Evolutionary conservation across 441 rosid genomes (phyloP), one percentile per base, ranked within the genome.

Genomic region (Aquilaria agallochum): DNA sequence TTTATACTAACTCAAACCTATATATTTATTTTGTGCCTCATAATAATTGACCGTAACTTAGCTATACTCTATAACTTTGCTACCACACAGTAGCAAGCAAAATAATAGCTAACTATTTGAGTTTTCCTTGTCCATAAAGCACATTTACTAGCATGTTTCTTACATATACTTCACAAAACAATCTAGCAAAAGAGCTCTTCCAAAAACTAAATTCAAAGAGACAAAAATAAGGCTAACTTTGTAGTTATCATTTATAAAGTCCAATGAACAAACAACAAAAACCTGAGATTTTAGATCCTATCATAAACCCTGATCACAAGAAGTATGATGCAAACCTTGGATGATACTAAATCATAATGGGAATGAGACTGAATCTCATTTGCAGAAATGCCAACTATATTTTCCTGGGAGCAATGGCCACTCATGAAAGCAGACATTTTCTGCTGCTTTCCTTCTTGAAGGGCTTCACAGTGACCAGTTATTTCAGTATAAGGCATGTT

Each of bases 381-480:
- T 33, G 69, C 51, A 30, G 72, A 53, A 5, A 69, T 30, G 60
- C 51, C 56, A 55, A 65, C 12, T 60, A 57, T 58, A 68, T 59
- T 72, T 80, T 68, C 81, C 63, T 48, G 78, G 69, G 66, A 81
- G 60, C 69, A 80, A 44, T 77, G 77, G 50, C 68, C 58, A 54
- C 72, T 73, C 82, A 92, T 74, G 75, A 85, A 72, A 62, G 72
- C 78, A 58, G 74, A 75, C 90, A 92, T 89, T 80, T 81, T 91
- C 83, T 87, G 77, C 72, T 86, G 90, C 74, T 89, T 92, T 62
- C 90, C 98, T 58, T 68, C 65, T n/a, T 80, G 75, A 74, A 92
- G 90, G 45, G 95, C 95, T 66, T 89, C 98, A 33, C 98, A 88
- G 48, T 89, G 85, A 50, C 84, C 86, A 11, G 94, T 95, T 88